Base-by-base conservation (phyloP, 2,329 filamentous ascomycete species). In the Endoconidiophora laricicola region DNA sequence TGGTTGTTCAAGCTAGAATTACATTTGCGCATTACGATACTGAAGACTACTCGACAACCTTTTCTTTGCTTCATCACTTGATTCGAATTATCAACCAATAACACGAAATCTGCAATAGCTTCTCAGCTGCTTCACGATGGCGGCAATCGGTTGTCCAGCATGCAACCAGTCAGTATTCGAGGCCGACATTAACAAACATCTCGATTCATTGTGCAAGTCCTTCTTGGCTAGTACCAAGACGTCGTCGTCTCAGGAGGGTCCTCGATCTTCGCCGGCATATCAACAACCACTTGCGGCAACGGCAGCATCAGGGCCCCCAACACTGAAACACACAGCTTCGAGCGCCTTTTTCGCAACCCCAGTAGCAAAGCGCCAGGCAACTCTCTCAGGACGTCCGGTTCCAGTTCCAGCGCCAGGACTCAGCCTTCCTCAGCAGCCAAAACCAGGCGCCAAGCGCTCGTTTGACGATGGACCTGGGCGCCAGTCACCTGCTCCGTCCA, bases 141-240 rank as follows among this genome's bases (percentile, higher is more conserved):
- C 50, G 9, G 59, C 63, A 60, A 83, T 93, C 57, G 74, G 78
- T 58, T 94, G 87, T 61, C 87, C 87, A 14, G 84, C 88, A 56
- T 94, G 87, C 69, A 72, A 76, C 60, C 81, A 83, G 58, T 69
- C 72, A 50, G 85, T 91, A 58, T 81, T 76, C 56, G 67, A 81
- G 56, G 68, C 69, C 60, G 76, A 82, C 57, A 96, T 96, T 70
- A 96, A 96, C 66, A 73, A 73, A 57, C 90, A 96, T 64, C 78
- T 96, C 61, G 91, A 96, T 66, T 90, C 86, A 26, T 76, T 75
- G 56, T 96, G 90, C 67, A 65, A 74, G 54, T 71, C 69, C 36
- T 81, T 81, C 61, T 63, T 91, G 55, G 67, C 82, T 53, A 60
- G 68, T 10, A 29, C 57, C 57, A 61, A 45, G 39, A 48, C 46